phyloP scores from a whole-genome alignment of 306 rosid species.

The Vigna unguiculata region DNA sequence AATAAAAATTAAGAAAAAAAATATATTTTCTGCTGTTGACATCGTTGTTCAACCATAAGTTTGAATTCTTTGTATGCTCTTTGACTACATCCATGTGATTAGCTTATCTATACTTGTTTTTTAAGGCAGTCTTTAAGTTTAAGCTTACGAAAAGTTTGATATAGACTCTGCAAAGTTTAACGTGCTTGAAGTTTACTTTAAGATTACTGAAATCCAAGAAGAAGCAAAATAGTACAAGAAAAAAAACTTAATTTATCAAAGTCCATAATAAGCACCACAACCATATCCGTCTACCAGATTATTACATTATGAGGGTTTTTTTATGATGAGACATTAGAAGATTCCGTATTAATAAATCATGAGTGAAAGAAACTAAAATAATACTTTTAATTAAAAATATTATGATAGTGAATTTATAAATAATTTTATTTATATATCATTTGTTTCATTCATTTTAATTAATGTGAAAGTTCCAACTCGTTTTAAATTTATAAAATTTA shows the following conservation, averaged over 20 bases:
- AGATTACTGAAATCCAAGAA: neutral
- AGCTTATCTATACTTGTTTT: neutral
- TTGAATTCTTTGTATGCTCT: neutral
- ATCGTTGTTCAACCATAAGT: neutral
- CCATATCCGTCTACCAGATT: neutral
- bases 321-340: too few relatives aligned
- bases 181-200: neutral
- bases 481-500: too few relatives aligned
- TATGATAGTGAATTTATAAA: too few relatives aligned
- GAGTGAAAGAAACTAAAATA: too few relatives aligned
- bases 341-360: too few relatives aligned
- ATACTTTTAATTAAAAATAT: too few relatives aligned
- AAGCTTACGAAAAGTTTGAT: neutral
- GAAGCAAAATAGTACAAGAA: neutral
- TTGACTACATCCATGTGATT: neutral
- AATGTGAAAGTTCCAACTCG: too few relatives aligned
- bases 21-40: neutral
- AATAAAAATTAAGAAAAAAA: too few relatives aligned
- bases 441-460: too few relatives aligned
- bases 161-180: neutral
- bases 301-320: too few relatives aligned
- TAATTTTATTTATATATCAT: too few relatives aligned
- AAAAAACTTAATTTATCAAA: neutral
- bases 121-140: neutral
- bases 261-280: conserved; percentile 4